These are phyloP conservation scores for Vitis hybrid DNA, from an alignment of 177 flowering plant genomes.

Conservation along the genomic window DNA sequence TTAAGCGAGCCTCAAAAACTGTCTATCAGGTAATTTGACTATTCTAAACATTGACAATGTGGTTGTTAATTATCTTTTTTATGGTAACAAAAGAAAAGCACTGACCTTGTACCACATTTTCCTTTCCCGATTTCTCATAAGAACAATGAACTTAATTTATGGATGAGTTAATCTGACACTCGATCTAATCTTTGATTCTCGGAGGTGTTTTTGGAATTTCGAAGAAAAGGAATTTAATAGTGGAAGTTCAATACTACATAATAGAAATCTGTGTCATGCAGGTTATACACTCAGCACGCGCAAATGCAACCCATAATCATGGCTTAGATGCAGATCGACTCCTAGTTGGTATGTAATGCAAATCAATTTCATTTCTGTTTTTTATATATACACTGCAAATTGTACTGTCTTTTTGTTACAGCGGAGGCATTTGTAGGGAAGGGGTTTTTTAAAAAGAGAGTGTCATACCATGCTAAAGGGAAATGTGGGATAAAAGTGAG, in stretches of 20 bases:
- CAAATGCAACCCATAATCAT: constrained; percentile 96
- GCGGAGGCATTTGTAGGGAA: constrained; percentile 94
- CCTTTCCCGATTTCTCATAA: too few species aligned
- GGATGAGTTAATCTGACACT: too few species aligned
- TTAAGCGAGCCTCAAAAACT: constrained; percentile 8
- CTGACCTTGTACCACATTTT: too few species aligned
- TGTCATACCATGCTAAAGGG: constrained; percentile 75
- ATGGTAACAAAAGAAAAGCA: too few species aligned
- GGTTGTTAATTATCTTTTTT: too few species aligned
- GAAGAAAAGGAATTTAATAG: too few species aligned
- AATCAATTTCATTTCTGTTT: background rate
- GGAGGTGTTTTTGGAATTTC: too few species aligned
- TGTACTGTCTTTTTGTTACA: constrained; percentile 19
- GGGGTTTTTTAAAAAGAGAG: constrained; percentile 58
- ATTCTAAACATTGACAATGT: constrained; percentile 10
- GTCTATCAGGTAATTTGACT: constrained; percentile 29
- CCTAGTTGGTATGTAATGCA: constrained; percentile 62
- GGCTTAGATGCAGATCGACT: constrained; percentile 87
- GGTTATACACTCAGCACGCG: constrained; percentile 96
- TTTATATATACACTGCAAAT: background rate
- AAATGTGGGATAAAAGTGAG: constrained; percentile 65
- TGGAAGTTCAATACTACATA: too few species aligned
- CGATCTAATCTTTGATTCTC: too few species aligned
- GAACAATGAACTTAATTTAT: too few species aligned
- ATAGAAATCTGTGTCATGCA: constrained; percentile 22